Evolutionary conservation across 2,329 filamentous ascomycete species (phyloP).

Genomic region (Zasmidium citrigriseum): DNA sequence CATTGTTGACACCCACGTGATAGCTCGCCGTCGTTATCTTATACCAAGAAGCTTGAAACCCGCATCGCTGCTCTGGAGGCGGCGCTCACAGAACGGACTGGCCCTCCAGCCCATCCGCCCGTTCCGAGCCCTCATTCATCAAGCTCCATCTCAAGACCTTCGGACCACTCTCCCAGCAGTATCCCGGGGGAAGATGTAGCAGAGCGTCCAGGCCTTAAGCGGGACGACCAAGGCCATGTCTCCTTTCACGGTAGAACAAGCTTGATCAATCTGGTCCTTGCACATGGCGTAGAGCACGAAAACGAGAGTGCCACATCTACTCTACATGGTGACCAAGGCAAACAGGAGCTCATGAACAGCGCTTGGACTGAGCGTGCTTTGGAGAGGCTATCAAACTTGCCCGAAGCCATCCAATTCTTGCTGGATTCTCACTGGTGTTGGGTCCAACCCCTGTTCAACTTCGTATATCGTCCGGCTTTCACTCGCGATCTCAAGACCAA

Average conservation of each 20-base stretch:
- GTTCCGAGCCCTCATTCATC: neutral
- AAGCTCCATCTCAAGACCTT: neutral
- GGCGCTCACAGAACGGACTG: neutral
- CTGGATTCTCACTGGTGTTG: neutral
- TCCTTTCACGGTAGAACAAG: neutral
- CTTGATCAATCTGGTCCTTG: neutral
- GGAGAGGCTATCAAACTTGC: neutral
- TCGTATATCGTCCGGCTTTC: neutral
- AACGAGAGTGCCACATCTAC: neutral
- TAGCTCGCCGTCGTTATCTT: neutral
- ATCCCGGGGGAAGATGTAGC: neutral
- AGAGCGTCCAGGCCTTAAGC: neutral
- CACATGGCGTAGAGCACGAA: neutral
- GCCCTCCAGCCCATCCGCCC: neutral
- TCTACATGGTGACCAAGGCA: neutral
- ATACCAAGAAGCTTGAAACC: neutral
- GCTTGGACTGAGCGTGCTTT: neutral
- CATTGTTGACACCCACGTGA: neutral
- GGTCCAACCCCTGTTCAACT: neutral
- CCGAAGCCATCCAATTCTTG: neutral
- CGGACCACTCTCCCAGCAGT: neutral
- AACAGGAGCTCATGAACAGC: neutral
- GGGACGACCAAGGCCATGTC: neutral
- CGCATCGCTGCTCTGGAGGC: neutral
- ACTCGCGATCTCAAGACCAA: neutral